Percentiles rank a stretch among this genome's conserved stretches.
Conservation (phyloP, 2,329 filamentous ascomycete genomes). For the Sporothrix brasiliensis region DNA sequence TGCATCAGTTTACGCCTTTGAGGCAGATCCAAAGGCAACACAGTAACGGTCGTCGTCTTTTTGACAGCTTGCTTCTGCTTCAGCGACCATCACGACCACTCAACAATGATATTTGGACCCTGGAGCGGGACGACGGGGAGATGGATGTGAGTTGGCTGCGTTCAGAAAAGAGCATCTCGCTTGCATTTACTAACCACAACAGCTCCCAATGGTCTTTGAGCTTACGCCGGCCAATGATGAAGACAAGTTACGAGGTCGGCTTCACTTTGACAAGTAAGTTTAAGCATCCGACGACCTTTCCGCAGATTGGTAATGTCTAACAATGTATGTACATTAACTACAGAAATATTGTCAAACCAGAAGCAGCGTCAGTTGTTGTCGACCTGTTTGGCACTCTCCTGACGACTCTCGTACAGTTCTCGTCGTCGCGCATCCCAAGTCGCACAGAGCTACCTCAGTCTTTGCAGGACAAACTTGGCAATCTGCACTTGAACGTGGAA, state of each 20-base stretch:
- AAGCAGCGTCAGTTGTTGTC: background rate
- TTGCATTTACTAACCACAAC: background rate
- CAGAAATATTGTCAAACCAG: slow-evolving; percentile 5
- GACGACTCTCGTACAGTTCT: slow-evolving; percentile 25
- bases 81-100: slow-evolving; percentile 66
- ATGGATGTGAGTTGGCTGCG: slow-evolving; percentile 63
- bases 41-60: slow-evolving; percentile 59
- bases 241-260: slow-evolving; percentile 59
- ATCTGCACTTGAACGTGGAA: slow-evolving; percentile 14
- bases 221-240: slow-evolving; percentile 58
- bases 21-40: slow-evolving; percentile 65
- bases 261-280: slow-evolving; percentile 63
- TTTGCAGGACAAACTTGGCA: slow-evolving; percentile 2
- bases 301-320: background rate
- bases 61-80: slow-evolving; percentile 79
- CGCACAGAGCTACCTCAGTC: slow-evolving; percentile 20
- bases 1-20: slow-evolving; percentile 74
- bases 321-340: background rate
- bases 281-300: no score
- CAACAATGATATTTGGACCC: slow-evolving; percentile 58
- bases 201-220: slow-evolving; percentile 76
- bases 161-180: background rate
- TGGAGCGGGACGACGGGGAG: slow-evolving; percentile 59
- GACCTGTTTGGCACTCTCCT: slow-evolving; percentile 33
- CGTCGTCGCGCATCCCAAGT: slow-evolving; percentile 29